phyloP scores from a whole-genome alignment of 1,284 basidiomycete species.

The Microbotryomycetes sp. region DNA sequence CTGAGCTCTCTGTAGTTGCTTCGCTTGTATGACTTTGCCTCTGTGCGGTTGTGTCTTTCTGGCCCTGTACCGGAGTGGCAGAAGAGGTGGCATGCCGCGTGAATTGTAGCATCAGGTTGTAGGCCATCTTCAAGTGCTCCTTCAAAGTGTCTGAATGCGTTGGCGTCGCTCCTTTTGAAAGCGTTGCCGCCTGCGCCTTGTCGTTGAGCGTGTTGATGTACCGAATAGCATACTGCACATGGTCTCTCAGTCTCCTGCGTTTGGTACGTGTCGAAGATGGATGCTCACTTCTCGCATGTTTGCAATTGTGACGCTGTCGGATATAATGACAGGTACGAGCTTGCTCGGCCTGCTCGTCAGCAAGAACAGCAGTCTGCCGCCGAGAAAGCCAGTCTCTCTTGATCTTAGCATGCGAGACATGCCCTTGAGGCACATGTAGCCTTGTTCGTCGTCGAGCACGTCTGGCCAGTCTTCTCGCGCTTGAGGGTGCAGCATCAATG shows the following conservation, averaged over 20 bases:
- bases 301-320: neutral
- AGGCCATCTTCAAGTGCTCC: constrained; percentile 30
- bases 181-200: neutral
- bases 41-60: too few species aligned
- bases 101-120: constrained; percentile 30
- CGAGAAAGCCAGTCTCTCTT: constrained; percentile 17
- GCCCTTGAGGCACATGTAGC: constrained; percentile 2
- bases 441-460: constrained; percentile 10
- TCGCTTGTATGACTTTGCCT: too few species aligned
- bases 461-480: constrained; percentile 24
- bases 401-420: constrained; percentile 14
- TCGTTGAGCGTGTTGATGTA: constrained; percentile 9
- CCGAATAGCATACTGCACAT: constrained; percentile 8
- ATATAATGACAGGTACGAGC: constrained; percentile 2
- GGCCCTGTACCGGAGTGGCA: too few species aligned
- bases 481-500: constrained; percentile 24
- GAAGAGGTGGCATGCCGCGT: neutral
- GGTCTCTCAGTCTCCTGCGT: neutral
- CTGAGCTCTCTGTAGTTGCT: neutral
- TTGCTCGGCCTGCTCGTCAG: constrained; percentile 26
- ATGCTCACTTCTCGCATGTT: neutral
- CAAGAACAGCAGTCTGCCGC: constrained; percentile 25
- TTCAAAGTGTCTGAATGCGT: constrained; percentile 16
- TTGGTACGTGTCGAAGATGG: neutral
- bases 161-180: constrained; percentile 8